Evolutionary conservation across 2,329 filamentous ascomycete species (phyloP).

Genomic region (Xylariaceae sp.): DNA sequence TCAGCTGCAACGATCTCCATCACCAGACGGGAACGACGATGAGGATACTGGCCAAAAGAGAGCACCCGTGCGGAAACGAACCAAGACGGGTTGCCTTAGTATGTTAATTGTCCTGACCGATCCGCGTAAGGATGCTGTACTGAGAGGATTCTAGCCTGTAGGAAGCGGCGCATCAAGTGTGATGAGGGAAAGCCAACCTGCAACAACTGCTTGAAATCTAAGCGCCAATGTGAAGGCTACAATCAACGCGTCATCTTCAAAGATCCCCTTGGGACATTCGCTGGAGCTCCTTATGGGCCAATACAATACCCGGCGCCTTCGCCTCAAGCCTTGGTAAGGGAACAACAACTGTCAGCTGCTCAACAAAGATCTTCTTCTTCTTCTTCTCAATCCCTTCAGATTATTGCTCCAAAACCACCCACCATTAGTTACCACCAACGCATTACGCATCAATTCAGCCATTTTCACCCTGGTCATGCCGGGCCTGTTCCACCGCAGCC

Average conservation of each 20-base stretch:
- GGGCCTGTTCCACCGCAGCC: constrained; percentile 26
- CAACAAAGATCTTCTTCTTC: constrained; percentile 37
- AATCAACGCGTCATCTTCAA: constrained; percentile 79
- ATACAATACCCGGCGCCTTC: constrained; percentile 45
- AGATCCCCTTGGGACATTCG: constrained; percentile 59
- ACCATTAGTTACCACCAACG: constrained; percentile 34
- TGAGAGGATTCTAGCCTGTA: constrained; percentile 61
- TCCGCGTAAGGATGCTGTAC: constrained; percentile 17
- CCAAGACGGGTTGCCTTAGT: constrained; percentile 92
- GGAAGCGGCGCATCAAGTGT: constrained; percentile 93
- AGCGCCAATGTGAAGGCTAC: constrained; percentile 78
- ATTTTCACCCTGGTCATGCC: constrained; percentile 34
- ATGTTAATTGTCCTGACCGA: constrained; percentile 37
- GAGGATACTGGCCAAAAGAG: constrained; percentile 46
- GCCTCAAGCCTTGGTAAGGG: constrained; percentile 43
- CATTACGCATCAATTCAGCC: constrained; percentile 28
- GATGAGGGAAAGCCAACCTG: constrained; percentile 83
- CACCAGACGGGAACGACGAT: constrained; percentile 33
- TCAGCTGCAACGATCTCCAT: constrained; percentile 33
- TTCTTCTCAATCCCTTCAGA: constrained; percentile 38
- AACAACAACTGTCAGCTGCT: constrained; percentile 41
- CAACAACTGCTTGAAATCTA: constrained; percentile 82
- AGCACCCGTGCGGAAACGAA: constrained; percentile 59
- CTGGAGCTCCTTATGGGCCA: constrained; percentile 44
- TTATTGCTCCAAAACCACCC: constrained; percentile 52